phyloP scores from a whole-genome alignment of 2,329 filamentous ascomycete species.

The Colletotrichum orbiculare region DNA sequence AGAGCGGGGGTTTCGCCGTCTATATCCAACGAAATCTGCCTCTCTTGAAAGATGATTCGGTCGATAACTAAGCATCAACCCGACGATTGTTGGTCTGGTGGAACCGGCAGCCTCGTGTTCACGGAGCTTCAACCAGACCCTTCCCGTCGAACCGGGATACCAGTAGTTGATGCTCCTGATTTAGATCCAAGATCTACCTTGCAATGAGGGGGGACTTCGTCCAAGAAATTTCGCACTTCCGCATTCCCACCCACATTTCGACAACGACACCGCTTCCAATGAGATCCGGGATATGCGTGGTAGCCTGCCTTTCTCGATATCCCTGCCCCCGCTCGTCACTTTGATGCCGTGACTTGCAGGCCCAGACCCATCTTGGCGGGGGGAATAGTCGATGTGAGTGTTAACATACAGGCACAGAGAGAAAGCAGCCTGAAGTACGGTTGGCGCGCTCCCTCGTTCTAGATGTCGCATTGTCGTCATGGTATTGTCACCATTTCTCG shows the following conservation, averaged over 20 bases:
- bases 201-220: constrained; percentile 21
- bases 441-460: background rate
- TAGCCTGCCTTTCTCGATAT: background rate
- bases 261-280: background rate
- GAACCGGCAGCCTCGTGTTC: constrained; percentile 10
- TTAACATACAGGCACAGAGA: too few relatives aligned
- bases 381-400: background rate
- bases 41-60: constrained; percentile 11
- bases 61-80: constrained; percentile 14
- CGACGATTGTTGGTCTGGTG: constrained; percentile 7
- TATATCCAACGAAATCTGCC: background rate
- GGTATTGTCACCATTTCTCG: background rate
- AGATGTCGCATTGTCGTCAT: constrained; percentile 18
- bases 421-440: too few relatives aligned
- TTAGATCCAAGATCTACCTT: constrained; percentile 27
- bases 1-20: background rate
- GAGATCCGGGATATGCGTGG: constrained; percentile 1
- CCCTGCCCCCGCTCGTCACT: constrained; percentile 27
- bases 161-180: background rate
- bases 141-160: background rate
- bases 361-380: constrained; percentile 19
- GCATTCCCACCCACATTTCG: constrained; percentile 25
- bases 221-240: constrained; percentile 21
- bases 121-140: constrained; percentile 17
- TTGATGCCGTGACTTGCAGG: constrained; percentile 28